phyloP scores from a whole-genome alignment of 2,329 filamentous ascomycete genomes.

The Aspergillus sp. region DNA sequence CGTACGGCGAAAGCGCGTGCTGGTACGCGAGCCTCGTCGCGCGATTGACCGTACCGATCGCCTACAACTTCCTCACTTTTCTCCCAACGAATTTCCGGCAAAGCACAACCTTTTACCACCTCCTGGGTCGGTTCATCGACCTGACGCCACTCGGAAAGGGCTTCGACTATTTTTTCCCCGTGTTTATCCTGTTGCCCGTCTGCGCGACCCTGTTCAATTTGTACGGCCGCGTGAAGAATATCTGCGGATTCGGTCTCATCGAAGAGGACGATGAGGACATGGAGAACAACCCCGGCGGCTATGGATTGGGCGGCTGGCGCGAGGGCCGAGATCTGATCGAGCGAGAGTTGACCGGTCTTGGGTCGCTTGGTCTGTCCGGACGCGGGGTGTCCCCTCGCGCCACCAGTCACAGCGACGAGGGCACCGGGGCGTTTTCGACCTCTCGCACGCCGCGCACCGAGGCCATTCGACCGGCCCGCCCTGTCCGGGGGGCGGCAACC shows the following conservation, averaged over 20 bases:
- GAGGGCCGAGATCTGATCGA: conserved; percentile 91
- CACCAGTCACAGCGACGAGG: conserved; percentile 23
- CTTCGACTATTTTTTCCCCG: conserved; percentile 86
- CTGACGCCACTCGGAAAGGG: conserved; percentile 77
- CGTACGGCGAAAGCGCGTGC: conserved; percentile 86
- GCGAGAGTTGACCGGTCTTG: conserved; percentile 69
- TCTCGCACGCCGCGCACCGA: conserved; percentile 32
- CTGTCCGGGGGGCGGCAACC: conserved; percentile 31
- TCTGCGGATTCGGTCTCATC: conserved; percentile 75
- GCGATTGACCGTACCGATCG: conserved; percentile 84
- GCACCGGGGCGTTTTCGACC: conserved; percentile 28
- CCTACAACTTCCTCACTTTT: conserved; percentile 96
- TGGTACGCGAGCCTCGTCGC: conserved; percentile 96
- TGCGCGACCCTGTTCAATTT: conserved; percentile 83
- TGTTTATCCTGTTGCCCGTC: conserved; percentile 82
- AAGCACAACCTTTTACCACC: conserved; percentile 80
- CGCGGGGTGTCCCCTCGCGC: conserved; percentile 28
- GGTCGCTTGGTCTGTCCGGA: conserved; percentile 41
- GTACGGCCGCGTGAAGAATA: conserved; percentile 74
- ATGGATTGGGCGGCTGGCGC: conserved; percentile 80
- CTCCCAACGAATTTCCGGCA: conserved; percentile 69
- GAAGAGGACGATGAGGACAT: conserved; percentile 71
- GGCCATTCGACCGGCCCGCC: conserved; percentile 24
- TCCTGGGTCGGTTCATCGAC: conserved; percentile 79
- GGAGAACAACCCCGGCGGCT: conserved; percentile 58